Percentiles rank a stretch among this genome's conserved stretches.
These are phyloP conservation scores for Leccinum truebloodii DNA, from an alignment of 768 basidiomycete species.

Conservation along the genomic window DNA sequence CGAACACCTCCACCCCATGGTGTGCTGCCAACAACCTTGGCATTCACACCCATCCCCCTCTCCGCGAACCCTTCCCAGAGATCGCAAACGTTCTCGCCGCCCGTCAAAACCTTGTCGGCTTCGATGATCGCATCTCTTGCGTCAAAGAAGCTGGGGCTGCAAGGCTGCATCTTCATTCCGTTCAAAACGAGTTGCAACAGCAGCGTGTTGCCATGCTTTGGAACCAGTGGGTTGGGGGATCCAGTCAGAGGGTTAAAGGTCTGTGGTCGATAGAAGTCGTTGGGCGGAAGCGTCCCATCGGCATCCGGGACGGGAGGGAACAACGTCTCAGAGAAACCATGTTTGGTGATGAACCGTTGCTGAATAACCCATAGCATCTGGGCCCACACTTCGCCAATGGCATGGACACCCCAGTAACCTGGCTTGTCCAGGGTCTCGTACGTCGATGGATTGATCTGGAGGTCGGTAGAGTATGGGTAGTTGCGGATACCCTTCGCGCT, in stretches of 20 bases:
- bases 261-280: constrained; percentile 65
- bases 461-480: constrained; percentile 82
- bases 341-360: constrained; percentile 73
- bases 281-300: constrained; percentile 63
- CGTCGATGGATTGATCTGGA: constrained; percentile 79
- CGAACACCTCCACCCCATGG: constrained; percentile 95
- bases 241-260: constrained; percentile 34
- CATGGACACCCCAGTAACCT: constrained; percentile 93
- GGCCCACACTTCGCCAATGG: constrained; percentile 96
- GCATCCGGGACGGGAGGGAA: constrained; percentile 76
- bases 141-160: constrained; percentile 88
- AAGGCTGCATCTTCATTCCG: constrained; percentile 95
- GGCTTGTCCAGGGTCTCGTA: constrained; percentile 95
- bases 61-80: constrained; percentile 85
- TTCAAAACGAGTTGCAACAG: constrained; percentile 81
- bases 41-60: constrained; percentile 80
- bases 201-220: constrained; percentile 91
- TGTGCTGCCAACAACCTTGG: constrained; percentile 69
- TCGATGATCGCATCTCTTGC: constrained; percentile 89
- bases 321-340: constrained; percentile 76
- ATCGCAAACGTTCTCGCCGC: constrained; percentile 88
- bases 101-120: constrained; percentile 87
- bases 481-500: constrained; percentile 76
- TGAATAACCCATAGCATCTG: constrained; percentile 82
- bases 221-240: constrained; percentile 54